Evolutionary conservation across 2,329 filamentous ascomycete genomes (phyloP), one percentile per base, ranked within the genome.

Genomic region (Proliferodiscus dingleyae): DNA sequence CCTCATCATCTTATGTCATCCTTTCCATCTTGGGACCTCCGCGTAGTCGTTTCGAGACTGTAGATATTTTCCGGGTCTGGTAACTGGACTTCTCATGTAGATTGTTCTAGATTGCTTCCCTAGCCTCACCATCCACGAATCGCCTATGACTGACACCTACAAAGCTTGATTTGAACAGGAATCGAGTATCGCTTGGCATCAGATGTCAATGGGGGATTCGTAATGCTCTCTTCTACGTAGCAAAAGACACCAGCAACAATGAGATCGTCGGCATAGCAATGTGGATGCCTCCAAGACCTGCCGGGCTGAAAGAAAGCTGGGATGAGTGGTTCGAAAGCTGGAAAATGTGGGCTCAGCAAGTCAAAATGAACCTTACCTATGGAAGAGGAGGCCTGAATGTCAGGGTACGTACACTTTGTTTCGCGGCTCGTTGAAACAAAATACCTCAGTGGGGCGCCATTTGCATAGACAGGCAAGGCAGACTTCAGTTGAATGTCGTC

Each of bases 191-290:
- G 28, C 46, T 61, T 16, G 73, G 71, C 2, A 76, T 84, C 2
- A 77, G 85, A 42, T 86, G 83, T 66, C 70, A 71, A 52, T 87
- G 83, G 79, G 83, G 84, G 21, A 84, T 88, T 62, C 72, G 75
- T 42, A 80, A 84, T 59, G 81, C 77, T 42, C 73, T 85, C 29
- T 85, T 87, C 66, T 77, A 84, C 54, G 80, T 87, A 47, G 81
- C 81, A 8, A 85, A 81, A 64, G 78, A 84, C 56, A 67, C 71
- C 3, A 67, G 70, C 0, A 41, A 44, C 18, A 51, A 71, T 32
- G 73, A 75, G 46, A 73, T 87, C 28, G 72, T 87, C 22, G 85
- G 85, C 8, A 80, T 86, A 19, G 79, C 82, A 46, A 87, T 85
- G 76, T 89, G 85, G 85, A 68, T 86, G 43, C 73, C 73, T 1